Evolutionary conservation across 768 basidiomycete genomes (phyloP).

Genomic region (Tulasnella sp.): DNA sequence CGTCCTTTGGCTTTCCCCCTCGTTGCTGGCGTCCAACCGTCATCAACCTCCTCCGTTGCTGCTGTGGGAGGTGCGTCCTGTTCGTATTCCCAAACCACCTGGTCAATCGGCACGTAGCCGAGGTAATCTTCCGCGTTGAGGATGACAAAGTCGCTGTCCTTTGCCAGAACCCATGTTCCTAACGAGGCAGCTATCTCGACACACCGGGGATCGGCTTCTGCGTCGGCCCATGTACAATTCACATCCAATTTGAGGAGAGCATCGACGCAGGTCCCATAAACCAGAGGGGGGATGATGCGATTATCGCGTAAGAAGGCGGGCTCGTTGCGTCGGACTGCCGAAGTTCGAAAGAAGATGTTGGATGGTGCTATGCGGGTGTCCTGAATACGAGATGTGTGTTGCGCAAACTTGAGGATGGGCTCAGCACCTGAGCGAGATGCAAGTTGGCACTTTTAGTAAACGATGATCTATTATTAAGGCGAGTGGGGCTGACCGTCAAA

Average conservation of each 20-base stretch:
- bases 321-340: slow-evolving; percentile 61
- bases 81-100: slow-evolving; percentile 65
- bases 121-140: slow-evolving; percentile 70
- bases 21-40: slow-evolving; percentile 40
- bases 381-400: slow-evolving; percentile 60
- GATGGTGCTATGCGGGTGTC: slow-evolving; percentile 63
- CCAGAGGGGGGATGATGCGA: slow-evolving; percentile 73
- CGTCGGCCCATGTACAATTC: slow-evolving; percentile 60
- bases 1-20: slow-evolving; percentile 35
- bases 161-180: slow-evolving; percentile 72
- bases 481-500: slow-evolving; percentile 67
- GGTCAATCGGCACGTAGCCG: slow-evolving; percentile 76
- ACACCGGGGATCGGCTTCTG: slow-evolving; percentile 74
- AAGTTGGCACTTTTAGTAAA: not conserved
- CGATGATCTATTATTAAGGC: not conserved
- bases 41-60: slow-evolving; percentile 31
- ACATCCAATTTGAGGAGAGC: slow-evolving; percentile 49
- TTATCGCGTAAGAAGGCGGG: slow-evolving; percentile 72
- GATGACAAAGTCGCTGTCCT: slow-evolving; percentile 83
- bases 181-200: slow-evolving; percentile 79
- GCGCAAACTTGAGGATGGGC: slow-evolving; percentile 73
- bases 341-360: slow-evolving; percentile 81
- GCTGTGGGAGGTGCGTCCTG: slow-evolving; percentile 23
- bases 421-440: slow-evolving; percentile 56
- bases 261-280: slow-evolving; percentile 60